Base-by-base conservation (phyloP, 148 eudicot genomes). In the Suaeda aralocaspica region DNA sequence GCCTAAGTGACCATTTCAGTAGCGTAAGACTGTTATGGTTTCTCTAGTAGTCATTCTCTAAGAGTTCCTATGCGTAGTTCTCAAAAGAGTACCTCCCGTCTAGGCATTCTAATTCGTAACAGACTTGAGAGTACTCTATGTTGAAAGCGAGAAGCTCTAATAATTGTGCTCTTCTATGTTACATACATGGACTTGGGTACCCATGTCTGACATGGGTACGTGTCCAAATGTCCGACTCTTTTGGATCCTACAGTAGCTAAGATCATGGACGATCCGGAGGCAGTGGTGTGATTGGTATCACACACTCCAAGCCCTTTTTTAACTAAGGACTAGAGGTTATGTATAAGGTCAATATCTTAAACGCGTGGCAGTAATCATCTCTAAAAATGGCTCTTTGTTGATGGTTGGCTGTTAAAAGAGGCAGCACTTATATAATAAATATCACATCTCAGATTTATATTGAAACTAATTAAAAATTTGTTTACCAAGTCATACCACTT, bases 271-370 rank as follows among this genome's bases (percentile, higher is more conserved):
- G 41, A 36, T 8, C 41, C 8, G 41, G 8, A 69, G 64, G 31
- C 59, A 29, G 56, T 70, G 49, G 30, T 34, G 39, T 59, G 29
- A 45, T 9, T 70, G 49, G 30, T 34, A 51, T 59, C 42, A 45
- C 10, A 59, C 45, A 59, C 0, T 58, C n/a, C 62, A 46, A 34
- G 30, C 24, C 4, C 22, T 22, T 42, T 26, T 55, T 36, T 49
- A 34, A 29, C n/a, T 42, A 31, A 41, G 51, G 63, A 36, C 41
- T 36, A 8, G 41, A 55, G 50, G 42, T 44, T 70, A 13, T 31
- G 16, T 59, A n/a, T 46, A 46, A 10, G 29, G 67, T 30, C 9
- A 64, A 21, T 41, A 51, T 51, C 1, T 18, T 6, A 4, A 36
- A 3, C 8, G 41, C 8, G 57, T 22, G 28, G 18, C 57, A n/a